Percentiles rank a stretch among this genome's conserved stretches.
These are phyloP conservation scores for Nicotiana attenuata DNA, from an alignment of 257 asterid species.

Conservation along the genomic window DNA sequence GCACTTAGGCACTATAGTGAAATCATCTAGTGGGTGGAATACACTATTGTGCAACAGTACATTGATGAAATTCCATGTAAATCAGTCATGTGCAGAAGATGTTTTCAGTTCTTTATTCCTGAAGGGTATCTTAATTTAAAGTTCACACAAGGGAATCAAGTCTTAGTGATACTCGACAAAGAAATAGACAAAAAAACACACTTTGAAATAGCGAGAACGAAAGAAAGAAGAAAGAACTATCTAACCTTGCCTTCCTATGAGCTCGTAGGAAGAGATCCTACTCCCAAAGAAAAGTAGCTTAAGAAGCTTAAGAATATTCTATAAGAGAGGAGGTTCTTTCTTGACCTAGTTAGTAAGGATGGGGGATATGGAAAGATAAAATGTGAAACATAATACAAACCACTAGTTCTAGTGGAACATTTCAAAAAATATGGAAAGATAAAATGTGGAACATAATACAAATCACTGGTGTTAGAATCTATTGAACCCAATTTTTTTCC, in stretches of 20 bases:
- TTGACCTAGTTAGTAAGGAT: background rate
- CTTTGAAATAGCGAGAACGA: background rate
- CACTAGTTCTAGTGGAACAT: background rate
- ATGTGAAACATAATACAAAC: background rate
- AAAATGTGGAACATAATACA: background rate
- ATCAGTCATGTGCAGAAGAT: background rate
- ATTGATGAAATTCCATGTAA: background rate
- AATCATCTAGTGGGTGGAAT: background rate
- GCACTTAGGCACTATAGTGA: background rate
- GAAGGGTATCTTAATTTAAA: background rate
- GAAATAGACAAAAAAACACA: background rate
- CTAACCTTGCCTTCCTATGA: background rate
- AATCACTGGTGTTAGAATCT: background rate
- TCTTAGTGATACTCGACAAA: background rate
- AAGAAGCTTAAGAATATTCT: background rate
- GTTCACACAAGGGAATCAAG: background rate
- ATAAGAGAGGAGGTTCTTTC: background rate
- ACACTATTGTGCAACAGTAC: background rate
- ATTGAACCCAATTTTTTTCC: background rate
- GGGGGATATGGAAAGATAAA: background rate
- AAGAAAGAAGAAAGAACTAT: background rate
- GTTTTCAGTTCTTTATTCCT: background rate
- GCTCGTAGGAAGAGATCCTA: background rate
- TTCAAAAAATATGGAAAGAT: background rate
- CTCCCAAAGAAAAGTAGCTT: background rate